Percentiles rank a stretch among this genome's conserved stretches.
These are phyloP conservation scores for Neolentinus lepideus DNA, from an alignment of 1,284 basidiomycete genomes.

Conservation along the genomic window DNA sequence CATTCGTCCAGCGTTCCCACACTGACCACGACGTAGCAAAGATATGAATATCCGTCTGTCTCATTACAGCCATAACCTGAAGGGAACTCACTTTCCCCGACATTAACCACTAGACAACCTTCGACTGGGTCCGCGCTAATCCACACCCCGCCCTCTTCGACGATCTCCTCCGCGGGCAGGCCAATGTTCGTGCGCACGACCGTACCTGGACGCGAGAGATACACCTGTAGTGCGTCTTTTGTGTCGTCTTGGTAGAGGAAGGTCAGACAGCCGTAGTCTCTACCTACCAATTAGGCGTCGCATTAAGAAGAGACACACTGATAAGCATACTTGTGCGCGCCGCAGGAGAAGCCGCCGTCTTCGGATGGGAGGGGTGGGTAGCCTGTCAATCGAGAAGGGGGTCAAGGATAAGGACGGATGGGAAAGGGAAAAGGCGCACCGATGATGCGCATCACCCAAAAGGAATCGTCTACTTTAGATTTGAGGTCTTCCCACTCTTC, in stretches of 20 bases:
- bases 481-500: slow-evolving; percentile 67
- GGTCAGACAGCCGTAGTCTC: slow-evolving; percentile 83
- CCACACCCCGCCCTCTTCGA: slow-evolving; percentile 56
- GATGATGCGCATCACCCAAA: slow-evolving; percentile 83
- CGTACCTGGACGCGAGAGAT: slow-evolving; percentile 39
- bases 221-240: slow-evolving; percentile 74
- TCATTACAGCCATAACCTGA: not conserved
- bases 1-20: slow-evolving; percentile 85
- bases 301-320: not conserved
- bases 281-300: slow-evolving; percentile 19
- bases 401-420: slow-evolving; percentile 1
- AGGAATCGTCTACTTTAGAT: slow-evolving; percentile 67
- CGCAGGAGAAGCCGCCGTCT: slow-evolving; percentile 77
- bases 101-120: slow-evolving; percentile 75
- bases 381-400: slow-evolving; percentile 42
- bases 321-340: slow-evolving; percentile 71
- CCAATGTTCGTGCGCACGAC: slow-evolving; percentile 28
- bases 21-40: slow-evolving; percentile 32
- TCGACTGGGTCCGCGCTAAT: slow-evolving; percentile 74
- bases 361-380: slow-evolving; percentile 79
- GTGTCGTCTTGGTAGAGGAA: slow-evolving; percentile 78
- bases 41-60: not conserved
- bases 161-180: slow-evolving; percentile 40
- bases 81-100: slow-evolving; percentile 66
- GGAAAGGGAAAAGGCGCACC: slow-evolving; percentile 32